Conservation (phyloP, 129 eudicot species). For the Flaveria ramosissima region DNA sequence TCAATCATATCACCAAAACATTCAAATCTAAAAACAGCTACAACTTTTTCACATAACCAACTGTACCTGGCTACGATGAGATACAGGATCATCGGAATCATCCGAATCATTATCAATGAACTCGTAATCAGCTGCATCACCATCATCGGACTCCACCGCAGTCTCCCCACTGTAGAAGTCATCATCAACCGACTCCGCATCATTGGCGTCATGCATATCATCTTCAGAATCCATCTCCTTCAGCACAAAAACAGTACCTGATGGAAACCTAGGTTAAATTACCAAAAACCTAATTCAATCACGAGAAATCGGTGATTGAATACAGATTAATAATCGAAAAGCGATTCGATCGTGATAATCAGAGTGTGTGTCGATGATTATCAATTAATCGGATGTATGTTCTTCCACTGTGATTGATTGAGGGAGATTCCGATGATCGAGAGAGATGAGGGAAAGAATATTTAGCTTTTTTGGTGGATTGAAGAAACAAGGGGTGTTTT, state of each 20-base stretch:
- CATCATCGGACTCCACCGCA: slow-evolving; percentile 60
- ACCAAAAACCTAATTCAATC: slow-evolving; percentile 31
- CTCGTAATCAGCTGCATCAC: slow-evolving; percentile 49
- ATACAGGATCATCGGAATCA: slow-evolving; percentile 57
- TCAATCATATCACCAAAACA: neutral
- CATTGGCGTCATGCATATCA: slow-evolving; percentile 88
- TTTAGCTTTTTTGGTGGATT: slow-evolving; percentile 26
- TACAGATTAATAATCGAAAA: neutral
- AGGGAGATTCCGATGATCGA: slow-evolving; percentile 40
- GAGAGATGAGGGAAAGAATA: slow-evolving; percentile 37
- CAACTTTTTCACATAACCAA: neutral
- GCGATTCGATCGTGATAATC: slow-evolving; percentile 20
- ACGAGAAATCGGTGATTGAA: slow-evolving; percentile 22
- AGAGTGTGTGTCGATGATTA: neutral
- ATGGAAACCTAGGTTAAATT: slow-evolving; percentile 1
- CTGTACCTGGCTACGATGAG: slow-evolving; percentile 64
- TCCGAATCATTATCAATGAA: slow-evolving; percentile 75
- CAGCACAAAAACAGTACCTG: slow-evolving; percentile 9
- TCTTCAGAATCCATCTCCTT: slow-evolving; percentile 71
- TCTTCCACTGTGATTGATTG: slow-evolving; percentile 29
- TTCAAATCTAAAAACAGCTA: neutral
- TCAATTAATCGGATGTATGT: neutral
- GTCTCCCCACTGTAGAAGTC: slow-evolving; percentile 76
- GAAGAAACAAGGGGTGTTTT: slow-evolving; percentile 18
- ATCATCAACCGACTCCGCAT: slow-evolving; percentile 67